These are phyloP conservation scores for Lotmaria passim DNA, from an alignment of 208 protist species.

Conservation along the genomic window DNA sequence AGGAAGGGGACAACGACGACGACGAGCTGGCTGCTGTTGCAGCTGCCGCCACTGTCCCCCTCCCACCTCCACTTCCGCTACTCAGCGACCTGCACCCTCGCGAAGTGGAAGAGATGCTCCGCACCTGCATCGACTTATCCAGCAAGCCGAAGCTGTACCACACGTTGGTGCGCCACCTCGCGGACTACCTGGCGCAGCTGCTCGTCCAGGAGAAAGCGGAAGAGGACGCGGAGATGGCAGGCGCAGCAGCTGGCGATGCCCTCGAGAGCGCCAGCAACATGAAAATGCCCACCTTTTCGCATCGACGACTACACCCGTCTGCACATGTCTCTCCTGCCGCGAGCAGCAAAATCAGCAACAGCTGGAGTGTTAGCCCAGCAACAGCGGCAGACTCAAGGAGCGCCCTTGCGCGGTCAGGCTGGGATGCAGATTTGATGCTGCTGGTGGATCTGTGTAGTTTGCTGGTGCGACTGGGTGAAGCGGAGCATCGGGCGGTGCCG, in stretches of 20 bases:
- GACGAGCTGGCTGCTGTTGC: too few species aligned
- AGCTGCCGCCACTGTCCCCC: neutral
- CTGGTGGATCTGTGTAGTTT: constrained; percentile 36
- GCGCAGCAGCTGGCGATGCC: constrained; percentile 2
- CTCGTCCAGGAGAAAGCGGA: neutral
- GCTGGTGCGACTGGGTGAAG: constrained; percentile 30
- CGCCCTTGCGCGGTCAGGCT: too few species aligned
- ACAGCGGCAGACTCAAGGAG: too few species aligned
- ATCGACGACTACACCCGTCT: too few species aligned
- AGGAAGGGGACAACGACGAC: too few species aligned
- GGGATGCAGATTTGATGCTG: constrained; percentile 42
- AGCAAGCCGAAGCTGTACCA: constrained; percentile 30
- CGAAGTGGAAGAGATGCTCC: constrained; percentile 35
- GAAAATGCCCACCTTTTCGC: too few species aligned
- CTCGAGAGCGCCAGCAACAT: too few species aligned
- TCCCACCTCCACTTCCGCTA: constrained; percentile 1
- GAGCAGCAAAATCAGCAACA: neutral
- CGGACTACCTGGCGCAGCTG: constrained; percentile 15
- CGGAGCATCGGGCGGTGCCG: constrained; percentile 39
- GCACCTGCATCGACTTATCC: constrained; percentile 42
- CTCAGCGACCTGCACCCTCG: constrained; percentile 16
- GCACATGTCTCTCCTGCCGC: neutral
- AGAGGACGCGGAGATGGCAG: neutral
- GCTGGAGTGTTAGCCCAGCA: too few species aligned
- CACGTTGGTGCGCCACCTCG: constrained; percentile 11